These are phyloP conservation scores for Starmerella tilneyi DNA, from an alignment of 805 yeast genomes.

Conservation along the genomic window DNA sequence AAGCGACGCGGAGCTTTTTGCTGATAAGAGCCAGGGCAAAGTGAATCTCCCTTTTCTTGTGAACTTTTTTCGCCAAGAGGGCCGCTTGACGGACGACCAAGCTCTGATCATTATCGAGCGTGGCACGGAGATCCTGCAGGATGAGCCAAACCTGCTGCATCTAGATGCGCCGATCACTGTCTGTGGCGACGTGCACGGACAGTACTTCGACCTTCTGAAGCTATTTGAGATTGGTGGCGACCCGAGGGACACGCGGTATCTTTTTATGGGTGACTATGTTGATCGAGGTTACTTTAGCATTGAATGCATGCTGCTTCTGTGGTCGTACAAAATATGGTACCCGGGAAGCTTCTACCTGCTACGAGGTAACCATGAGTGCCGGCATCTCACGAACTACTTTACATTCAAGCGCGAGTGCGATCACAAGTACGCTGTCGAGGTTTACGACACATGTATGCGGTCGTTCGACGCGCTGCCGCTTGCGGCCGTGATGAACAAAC, in stretches of 20 bases:
- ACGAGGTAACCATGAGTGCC: conserved; percentile 92
- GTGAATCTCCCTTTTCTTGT: conserved; percentile 66
- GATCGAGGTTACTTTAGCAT: conserved; percentile 88
- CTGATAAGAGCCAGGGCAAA: conserved; percentile 36
- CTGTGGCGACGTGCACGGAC: conserved; percentile 98
- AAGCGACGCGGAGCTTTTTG: conserved; percentile 57
- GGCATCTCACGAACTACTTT: conserved; percentile 85
- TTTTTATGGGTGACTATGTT: conserved; percentile 88
- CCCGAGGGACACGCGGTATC: conserved; percentile 63
- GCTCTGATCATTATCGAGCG: conserved; percentile 52
- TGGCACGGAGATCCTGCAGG: conserved; percentile 52
- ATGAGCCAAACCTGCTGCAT: conserved; percentile 68
- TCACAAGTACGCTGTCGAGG: conserved; percentile 55
- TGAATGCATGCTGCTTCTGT: conserved; percentile 58
- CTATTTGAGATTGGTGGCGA: conserved; percentile 89
- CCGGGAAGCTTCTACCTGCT: conserved; percentile 68
- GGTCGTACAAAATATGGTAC: conserved; percentile 66
- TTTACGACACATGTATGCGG: conserved; percentile 63
- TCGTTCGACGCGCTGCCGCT: conserved; percentile 83
- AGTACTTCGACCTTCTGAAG: conserved; percentile 79
- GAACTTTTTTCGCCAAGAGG: conserved; percentile 69
- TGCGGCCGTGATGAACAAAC: conserved; percentile 87
- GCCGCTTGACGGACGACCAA: conserved; percentile 63
- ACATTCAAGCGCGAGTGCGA: conserved; percentile 85
- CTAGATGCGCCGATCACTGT: conserved; percentile 91